A percentile compares a stretch with the other conserved stretches of the same genome.
phyloP scores from a whole-genome alignment of 768 basidiomycete genomes.

The Porphyrellus cyaneotinctus region DNA sequence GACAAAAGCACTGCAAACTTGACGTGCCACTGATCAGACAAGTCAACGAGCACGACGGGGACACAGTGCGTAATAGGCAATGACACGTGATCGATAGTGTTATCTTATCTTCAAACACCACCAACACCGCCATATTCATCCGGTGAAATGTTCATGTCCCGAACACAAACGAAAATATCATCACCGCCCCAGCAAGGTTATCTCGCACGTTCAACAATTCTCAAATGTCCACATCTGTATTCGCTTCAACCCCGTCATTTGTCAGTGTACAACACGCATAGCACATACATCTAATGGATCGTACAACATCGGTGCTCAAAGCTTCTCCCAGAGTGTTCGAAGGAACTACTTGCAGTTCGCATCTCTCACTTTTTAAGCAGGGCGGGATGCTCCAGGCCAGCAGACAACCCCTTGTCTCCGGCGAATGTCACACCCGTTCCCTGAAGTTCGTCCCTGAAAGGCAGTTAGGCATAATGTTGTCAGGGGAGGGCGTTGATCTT shows the following conservation, averaged over 20 bases:
- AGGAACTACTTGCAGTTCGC: constrained; percentile 7
- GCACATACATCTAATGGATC: constrained; percentile 25
- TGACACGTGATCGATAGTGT: constrained; percentile 17
- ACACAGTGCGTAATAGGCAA: constrained; percentile 14
- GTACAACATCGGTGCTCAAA: constrained; percentile 21
- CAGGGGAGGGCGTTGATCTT: constrained; percentile 29
- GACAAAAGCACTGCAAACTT: constrained; percentile 23
- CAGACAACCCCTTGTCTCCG: constrained; percentile 74
- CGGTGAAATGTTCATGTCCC: no score
- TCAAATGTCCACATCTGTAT: constrained; percentile 9
- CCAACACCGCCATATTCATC: no score
- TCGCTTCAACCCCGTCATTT: constrained; percentile 15
- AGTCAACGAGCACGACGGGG: background rate
- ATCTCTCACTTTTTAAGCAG: constrained; percentile 57
- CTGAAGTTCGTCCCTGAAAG: constrained; percentile 66
- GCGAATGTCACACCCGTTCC: constrained; percentile 67
- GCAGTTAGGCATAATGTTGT: background rate
- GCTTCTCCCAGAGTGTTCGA: background rate
- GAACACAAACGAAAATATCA: no score
- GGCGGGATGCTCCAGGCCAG: constrained; percentile 68
- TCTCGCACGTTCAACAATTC: constrained; percentile 15
- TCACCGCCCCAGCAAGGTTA: constrained; percentile 7
- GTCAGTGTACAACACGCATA: constrained; percentile 26
- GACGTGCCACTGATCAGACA: constrained; percentile 7
- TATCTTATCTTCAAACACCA: constrained; percentile 11